A percentile compares a stretch with the other conserved stretches of the same genome.
phyloP scores from a whole-genome alignment of 2,329 filamentous ascomycete species.

The Ophiostoma sp. region DNA sequence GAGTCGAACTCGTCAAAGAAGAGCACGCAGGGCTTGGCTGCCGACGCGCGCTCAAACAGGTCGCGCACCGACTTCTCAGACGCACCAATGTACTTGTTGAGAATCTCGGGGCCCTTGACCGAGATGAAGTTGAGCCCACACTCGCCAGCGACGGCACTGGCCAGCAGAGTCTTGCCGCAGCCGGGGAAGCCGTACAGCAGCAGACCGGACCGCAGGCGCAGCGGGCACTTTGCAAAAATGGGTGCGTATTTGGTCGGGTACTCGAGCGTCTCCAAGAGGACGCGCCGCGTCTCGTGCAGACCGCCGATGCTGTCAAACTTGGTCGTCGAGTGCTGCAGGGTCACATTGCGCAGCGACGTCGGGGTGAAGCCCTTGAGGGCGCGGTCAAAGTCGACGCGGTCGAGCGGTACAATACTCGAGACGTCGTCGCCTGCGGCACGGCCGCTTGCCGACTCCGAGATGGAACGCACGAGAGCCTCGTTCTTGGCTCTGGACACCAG shows the following conservation, averaged over 20 bases:
- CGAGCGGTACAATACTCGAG: conserved; percentile 56
- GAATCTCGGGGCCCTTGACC: conserved; percentile 94
- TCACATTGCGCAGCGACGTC: conserved; percentile 88
- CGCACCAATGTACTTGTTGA: conserved; percentile 98
- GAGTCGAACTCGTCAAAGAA: conserved; percentile 99
- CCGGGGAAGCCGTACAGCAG: conserved; percentile 92
- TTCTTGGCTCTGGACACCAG: conserved; percentile 83
- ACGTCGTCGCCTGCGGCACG: conserved; percentile 37
- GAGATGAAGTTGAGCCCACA: conserved; percentile 98
- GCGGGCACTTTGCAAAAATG: conserved; percentile 91
- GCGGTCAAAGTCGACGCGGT: conserved; percentile 69
- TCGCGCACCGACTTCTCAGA: conserved; percentile 95
- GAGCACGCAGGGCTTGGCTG: conserved; percentile 85
- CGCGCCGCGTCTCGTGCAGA: conserved; percentile 75
- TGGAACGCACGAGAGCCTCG: conserved; percentile 82
- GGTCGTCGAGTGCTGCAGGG: conserved; percentile 84
- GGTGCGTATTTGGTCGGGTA: conserved; percentile 98
- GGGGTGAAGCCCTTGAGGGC: conserved; percentile 92
- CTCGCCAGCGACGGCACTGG: conserved; percentile 94
- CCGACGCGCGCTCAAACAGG: conserved; percentile 85
- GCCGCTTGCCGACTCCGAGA: conserved; percentile 48
- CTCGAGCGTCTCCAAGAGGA: conserved; percentile 89
- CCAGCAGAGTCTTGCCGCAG: conserved; percentile 92
- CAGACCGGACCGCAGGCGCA: conserved; percentile 88
- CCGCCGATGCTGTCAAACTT: conserved; percentile 92